Evolutionary conservation across 73 alveolate genomes (phyloP), one percentile per base, ranked within the genome.

Genomic region (Effrenium voratum): DNA sequence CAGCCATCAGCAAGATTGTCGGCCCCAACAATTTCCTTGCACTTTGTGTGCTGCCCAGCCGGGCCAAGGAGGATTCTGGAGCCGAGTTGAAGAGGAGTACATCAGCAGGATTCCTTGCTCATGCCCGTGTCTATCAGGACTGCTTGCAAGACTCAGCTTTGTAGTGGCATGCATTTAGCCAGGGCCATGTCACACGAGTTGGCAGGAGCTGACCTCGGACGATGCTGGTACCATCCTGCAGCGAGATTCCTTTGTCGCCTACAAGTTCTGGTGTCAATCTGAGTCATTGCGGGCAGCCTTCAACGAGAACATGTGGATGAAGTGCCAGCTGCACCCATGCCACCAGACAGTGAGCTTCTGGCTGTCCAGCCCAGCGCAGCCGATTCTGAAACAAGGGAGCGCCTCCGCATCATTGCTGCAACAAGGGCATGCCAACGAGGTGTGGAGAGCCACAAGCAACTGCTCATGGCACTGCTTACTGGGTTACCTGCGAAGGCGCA

Each of bases 371-470:
- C 81, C 81, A 70, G 47, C 22, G 3, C 81, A 5, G 81, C 26
- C 2, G 47, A 3, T 6, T 32, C 47, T n/a, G 91, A 79, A 45
- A 8, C 43, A 44, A 79, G 32, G 91, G 91, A 79, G 43, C 66
- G 91, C 5, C 26, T 79, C 44, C 66, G 91, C 28, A 45, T 79
- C 10, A 45, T 79, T 45, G 91, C 91, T 16, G 30, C 91, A 4
- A 79, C 91, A 45, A 68, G 91, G 15, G 91, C 91, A 12, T 68
- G 72, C 43, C 91, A 79, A 45, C 91, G 91, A 1, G 91, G 91
- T 1, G 45, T 46, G 19, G 70, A 45, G 5, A 8, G 44, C 70
- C 8, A 68, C 19, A 70, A 79, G 45, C 2, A 12, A 5, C 2
- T 43, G 66, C 15, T 79, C 46, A 43, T 3, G 46, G 68, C 43